Base-by-base conservation (phyloP, 768 basidiomycete genomes). In the Boletus fagicola region DNA sequence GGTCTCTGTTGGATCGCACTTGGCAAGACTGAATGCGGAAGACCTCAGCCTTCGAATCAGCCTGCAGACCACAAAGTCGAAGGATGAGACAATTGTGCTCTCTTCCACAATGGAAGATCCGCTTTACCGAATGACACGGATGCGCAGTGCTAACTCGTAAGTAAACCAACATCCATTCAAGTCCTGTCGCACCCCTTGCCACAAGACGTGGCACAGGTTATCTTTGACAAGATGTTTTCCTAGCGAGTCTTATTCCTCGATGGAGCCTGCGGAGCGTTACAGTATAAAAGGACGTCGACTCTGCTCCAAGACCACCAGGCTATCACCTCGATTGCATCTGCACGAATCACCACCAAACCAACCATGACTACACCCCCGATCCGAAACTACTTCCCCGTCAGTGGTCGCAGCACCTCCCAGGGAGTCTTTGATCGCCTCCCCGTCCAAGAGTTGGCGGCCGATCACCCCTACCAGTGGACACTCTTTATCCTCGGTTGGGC, bases 391-490 rank as follows among this genome's bases (percentile, higher is more conserved):
- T 67, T 67, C 49, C 63, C 70, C 36, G 26, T 69, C 33, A 50
- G 50, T 7, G 68, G 68, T 51, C 58, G 63, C 30, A 58, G 42
- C 30, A 55, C 54, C 42, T 59, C 59, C n/a, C 51, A 61, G 13
- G 53, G 49, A 20, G 36, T 49, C 30, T 65, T 60, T 36, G 60
- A 66, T 38, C 68, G 69, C 53, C 48, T 71, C 33, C 56, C 63
- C 11, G 52, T 71, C 49, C 48, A 71, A 45, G 60, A 64, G 28
- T 47, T 71, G 49, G 16, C 51, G 44, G 50, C 20, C 4, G 47
- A 60, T 5, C 59, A 64, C n/a, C 64, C 67, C 4, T 55, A 65
- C 53, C 68, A 69, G 30, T 69, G 71, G 54, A 46, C 70, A 6
- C 65, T 69, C 31, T 69, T 69, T 24, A 26, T 69, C 54, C 60